Evolutionary conservation across 495 filamentous ascomycete species (phyloP).

Genomic region (Oleoguttula mirabilis): DNA sequence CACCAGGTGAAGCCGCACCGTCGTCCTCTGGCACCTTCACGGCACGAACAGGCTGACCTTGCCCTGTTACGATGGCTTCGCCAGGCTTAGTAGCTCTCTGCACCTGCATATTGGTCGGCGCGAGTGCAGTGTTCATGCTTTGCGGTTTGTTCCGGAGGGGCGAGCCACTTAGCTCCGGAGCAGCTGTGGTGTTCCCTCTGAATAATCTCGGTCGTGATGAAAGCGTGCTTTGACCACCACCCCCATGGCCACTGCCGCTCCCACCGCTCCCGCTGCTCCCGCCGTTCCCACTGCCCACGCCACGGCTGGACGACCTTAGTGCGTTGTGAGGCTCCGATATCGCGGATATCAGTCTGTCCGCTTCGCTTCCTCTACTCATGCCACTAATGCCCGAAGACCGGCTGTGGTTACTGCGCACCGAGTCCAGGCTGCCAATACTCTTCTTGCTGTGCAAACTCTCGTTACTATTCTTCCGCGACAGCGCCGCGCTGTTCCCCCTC

Average conservation of each 20-base stretch:
- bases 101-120: no score
- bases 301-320: constrained; percentile 2
- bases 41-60: constrained; percentile 20
- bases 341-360: constrained; percentile 62
- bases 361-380: constrained; percentile 58
- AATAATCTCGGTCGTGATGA: constrained; percentile 7
- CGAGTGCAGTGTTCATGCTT: background rate
- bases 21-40: constrained; percentile 24
- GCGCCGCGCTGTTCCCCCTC: background rate
- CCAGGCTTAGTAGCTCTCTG: constrained; percentile 16
- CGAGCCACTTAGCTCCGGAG: background rate
- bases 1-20: constrained; percentile 2
- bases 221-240: no score
- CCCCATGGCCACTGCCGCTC: no score
- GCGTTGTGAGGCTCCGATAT: constrained; percentile 47
- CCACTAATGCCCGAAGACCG: constrained; percentile 30
- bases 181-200: constrained; percentile 14
- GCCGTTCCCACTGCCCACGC: background rate
- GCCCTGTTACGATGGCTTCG: constrained; percentile 21
- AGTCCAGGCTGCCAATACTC: constrained; percentile 41
- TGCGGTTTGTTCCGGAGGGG: background rate
- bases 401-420: constrained; percentile 39
- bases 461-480: constrained; percentile 28
- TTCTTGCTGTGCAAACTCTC: constrained; percentile 34
- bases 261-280: background rate